A percentile compares a stretch with the other conserved stretches of the same genome.
These are phyloP conservation scores for Fraxinus baroniana DNA, from an alignment of 305 asterid species.

Conservation along the genomic window DNA sequence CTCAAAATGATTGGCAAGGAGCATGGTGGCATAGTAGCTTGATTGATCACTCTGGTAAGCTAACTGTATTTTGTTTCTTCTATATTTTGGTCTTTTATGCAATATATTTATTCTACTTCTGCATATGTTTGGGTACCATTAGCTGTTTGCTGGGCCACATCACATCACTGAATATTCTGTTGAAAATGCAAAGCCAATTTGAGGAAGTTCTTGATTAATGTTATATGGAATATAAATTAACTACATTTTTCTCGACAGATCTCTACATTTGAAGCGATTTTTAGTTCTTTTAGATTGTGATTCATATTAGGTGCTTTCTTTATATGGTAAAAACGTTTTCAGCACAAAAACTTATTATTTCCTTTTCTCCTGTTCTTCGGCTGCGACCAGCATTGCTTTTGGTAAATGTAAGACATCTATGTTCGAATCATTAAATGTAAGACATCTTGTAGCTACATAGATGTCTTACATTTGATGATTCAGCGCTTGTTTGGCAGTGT, in stretches of 20 bases:
- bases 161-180: not conserved
- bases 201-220: not conserved
- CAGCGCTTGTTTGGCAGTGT: not conserved
- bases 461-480: not conserved
- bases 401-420: not conserved
- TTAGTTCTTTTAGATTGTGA: not conserved
- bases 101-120: not conserved
- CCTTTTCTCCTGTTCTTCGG: not conserved
- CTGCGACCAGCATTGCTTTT: not conserved
- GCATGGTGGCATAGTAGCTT: conserved; percentile 74
- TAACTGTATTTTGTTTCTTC: conserved; percentile 10
- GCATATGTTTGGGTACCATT: not conserved
- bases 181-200: not conserved
- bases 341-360: not conserved
- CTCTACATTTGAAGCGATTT: not conserved
- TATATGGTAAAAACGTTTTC: not conserved
- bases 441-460: not conserved
- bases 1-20: conserved; percentile 70
- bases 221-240: not conserved
- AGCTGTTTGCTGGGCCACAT: not conserved
- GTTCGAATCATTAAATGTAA: too few species aligned
- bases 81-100: conserved; percentile 1
- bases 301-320: not conserved
- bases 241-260: not conserved
- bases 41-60: conserved; percentile 46